phyloP scores from a whole-genome alignment of 2,329 filamentous ascomycete species.

The Fusarium euwallaceae region DNA sequence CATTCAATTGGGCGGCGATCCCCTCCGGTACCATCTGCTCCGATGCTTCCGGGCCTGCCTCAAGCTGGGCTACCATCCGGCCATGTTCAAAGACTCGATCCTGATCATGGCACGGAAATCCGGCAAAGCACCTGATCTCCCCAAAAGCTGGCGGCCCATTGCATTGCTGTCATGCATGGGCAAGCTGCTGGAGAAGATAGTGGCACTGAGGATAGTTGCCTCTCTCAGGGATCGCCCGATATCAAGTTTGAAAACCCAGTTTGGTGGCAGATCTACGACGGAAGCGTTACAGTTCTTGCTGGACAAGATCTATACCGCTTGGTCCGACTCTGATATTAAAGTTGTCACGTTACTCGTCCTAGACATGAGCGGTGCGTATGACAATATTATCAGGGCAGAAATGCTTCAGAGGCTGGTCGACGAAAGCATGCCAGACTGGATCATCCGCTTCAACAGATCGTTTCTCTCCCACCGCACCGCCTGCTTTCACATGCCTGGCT shows the following conservation, averaged over 20 bases:
- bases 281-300: slow-evolving; percentile 18
- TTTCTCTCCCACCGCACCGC: slow-evolving; percentile 18
- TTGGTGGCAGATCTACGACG: slow-evolving; percentile 16
- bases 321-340: not conserved
- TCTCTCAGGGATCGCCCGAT: not conserved
- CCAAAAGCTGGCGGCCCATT: slow-evolving; percentile 22
- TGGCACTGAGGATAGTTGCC: slow-evolving; percentile 1
- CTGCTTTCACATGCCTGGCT: slow-evolving; percentile 7
- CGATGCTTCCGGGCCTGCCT: slow-evolving; percentile 12
- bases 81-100: slow-evolving; percentile 13
- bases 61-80: not conserved
- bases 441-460: slow-evolving; percentile 5
- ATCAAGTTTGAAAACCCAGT: not conserved
- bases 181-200: slow-evolving; percentile 25
- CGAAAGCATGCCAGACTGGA: slow-evolving; percentile 10
- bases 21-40: slow-evolving; percentile 1
- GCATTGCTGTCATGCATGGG: slow-evolving; percentile 11
- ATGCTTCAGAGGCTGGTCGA: slow-evolving; percentile 8
- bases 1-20: not conserved
- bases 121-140: not conserved
- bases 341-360: slow-evolving; percentile 4
- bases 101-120: slow-evolving; percentile 13
- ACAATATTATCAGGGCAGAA: slow-evolving; percentile 8
- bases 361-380: slow-evolving; percentile 22
- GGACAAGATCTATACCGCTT: slow-evolving; percentile 7